Evolutionary conservation across 768 basidiomycete species (phyloP).

Genomic region (Suillus weaverae): DNA sequence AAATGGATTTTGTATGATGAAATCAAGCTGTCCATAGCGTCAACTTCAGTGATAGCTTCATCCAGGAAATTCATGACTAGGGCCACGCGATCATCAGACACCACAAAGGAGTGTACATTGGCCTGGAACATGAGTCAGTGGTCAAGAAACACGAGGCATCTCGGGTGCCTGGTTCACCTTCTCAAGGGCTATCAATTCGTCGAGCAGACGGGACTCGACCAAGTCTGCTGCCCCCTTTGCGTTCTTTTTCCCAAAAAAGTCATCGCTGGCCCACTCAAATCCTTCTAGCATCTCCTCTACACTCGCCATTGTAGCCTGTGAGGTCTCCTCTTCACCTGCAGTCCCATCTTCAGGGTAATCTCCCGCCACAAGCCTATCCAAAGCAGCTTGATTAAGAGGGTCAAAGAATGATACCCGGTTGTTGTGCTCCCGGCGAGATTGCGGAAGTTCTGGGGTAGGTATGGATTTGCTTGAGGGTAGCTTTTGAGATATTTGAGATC

Average conservation of each 20-base stretch:
- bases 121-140: conserved; percentile 52
- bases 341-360: conserved; percentile 47
- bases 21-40: conserved; percentile 85
- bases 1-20: conserved; percentile 96
- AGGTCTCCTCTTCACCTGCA: conserved; percentile 68
- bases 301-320: conserved; percentile 81
- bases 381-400: conserved; percentile 68
- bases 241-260: conserved; percentile 64
- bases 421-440: conserved; percentile 56
- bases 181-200: conserved; percentile 91
- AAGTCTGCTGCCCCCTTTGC: conserved; percentile 80
- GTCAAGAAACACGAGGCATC: conserved; percentile 1
- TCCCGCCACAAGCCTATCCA: conserved; percentile 67
- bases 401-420: conserved; percentile 83
- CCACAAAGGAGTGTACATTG: conserved; percentile 95
- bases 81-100: conserved; percentile 89
- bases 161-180: conserved; percentile 53
- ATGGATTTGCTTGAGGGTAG: conserved; percentile 29
- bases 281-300: conserved; percentile 99
- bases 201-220: conserved; percentile 85
- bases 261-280: conserved; percentile 92
- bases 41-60: conserved; percentile 84
- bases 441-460: conserved; percentile 32
- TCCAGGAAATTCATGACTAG: conserved; percentile 88
- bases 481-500: conserved; percentile 23